Base-by-base conservation (phyloP, 768 basidiomycete species). In the Pleurotus giganteus region DNA sequence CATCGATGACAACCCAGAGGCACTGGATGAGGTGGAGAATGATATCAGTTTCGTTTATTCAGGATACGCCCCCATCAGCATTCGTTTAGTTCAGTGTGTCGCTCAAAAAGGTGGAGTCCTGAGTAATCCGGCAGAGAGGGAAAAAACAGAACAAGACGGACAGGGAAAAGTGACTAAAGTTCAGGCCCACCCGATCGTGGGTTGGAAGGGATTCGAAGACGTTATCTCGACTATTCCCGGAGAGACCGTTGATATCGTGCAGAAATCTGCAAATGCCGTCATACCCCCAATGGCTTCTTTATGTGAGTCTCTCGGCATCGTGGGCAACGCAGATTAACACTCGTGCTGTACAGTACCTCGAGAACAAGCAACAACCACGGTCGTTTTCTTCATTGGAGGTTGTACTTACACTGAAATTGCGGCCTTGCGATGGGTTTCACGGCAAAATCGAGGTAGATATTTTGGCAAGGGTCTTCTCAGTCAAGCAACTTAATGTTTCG, bases 131-230 rank as follows among this genome's bases (percentile, higher is more conserved):
- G 81, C 79, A 21, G 82, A 82, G 56, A 79, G 76, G 66, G 49
- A 64, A 45, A 61, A 55, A 39, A 59, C 58, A 45, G 70, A 67
- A 51, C 64, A 62, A 39, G 75, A 73, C 36, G 73, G 69, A 42
- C 61, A 37, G 5, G n/a, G 31, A 34, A 17, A 63, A 51, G 58
- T 68, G 23, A 75, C 73, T 50, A 86, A 84, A 66, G 77, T 89
- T 36, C 88, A 85, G 65, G 94, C 94, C 1, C 94, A 97, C 69
- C 89, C 93, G 2, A 89, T 99, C 56, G 83, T 89, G 7, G 96
- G 96, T 2, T 99, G 96, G 95, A 96, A 91, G 69, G 96, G 94
- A 21, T 94, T 99, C 65, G 97, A 98, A 69, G 96, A 98, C 63
- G 82, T 91, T 12, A 66, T 97, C 19, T 80, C 81, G 31, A 76